These are phyloP conservation scores for Mycena sanguinolenta DNA, from an alignment of 768 basidiomycete genomes.

Conservation along the genomic window DNA sequence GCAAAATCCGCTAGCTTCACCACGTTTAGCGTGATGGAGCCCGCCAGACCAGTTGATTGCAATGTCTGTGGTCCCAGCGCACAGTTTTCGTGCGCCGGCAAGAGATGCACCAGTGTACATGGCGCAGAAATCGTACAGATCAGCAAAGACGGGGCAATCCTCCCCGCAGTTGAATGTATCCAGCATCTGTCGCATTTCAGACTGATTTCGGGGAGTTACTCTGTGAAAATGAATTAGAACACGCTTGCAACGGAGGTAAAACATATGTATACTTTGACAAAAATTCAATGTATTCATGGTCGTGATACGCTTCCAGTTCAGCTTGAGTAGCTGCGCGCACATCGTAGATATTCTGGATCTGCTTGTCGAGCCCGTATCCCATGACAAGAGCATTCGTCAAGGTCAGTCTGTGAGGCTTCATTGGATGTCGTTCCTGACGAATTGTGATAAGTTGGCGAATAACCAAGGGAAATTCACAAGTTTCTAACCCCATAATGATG, in stretches of 20 bases:
- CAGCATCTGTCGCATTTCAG: constrained; percentile 80
- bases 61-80: constrained; percentile 90
- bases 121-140: constrained; percentile 94
- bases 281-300: constrained; percentile 96
- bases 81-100: constrained; percentile 90
- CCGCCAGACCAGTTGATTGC: constrained; percentile 99
- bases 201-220: constrained; percentile 83
- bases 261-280: constrained; percentile 77
- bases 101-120: constrained; percentile 95
- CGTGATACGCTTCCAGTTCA: constrained; percentile 93
- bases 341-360: constrained; percentile 92
- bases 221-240: constrained; percentile 52
- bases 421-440: constrained; percentile 93
- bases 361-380: constrained; percentile 96
- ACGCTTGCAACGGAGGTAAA: not conserved
- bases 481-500: constrained; percentile 93
- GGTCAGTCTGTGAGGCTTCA: constrained; percentile 98
- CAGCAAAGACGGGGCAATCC: constrained; percentile 96
- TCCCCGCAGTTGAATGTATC: constrained; percentile 95
- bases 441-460: constrained; percentile 8
- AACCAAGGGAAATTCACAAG: constrained; percentile 20
- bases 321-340: constrained; percentile 90
- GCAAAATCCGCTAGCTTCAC: constrained; percentile 98
- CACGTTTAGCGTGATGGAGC: constrained; percentile 97
- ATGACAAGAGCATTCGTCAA: constrained; percentile 95